Evolutionary conservation across 306 rosid genomes (phyloP).

Genomic region (Vicia faba): DNA sequence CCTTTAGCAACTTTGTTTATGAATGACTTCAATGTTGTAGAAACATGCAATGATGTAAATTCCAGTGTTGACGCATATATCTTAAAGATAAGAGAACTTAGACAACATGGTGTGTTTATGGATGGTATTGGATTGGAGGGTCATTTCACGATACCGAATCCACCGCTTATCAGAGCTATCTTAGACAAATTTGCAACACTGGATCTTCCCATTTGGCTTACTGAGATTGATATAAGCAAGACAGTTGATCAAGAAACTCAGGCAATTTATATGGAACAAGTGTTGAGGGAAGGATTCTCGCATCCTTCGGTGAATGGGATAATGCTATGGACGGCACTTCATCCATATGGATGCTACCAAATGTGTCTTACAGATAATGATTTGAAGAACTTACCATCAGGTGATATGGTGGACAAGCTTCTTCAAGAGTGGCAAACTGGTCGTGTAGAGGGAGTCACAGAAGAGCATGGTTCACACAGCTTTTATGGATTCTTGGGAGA

Average conservation of each 20-base stretch:
- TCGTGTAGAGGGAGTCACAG: constrained; percentile 50
- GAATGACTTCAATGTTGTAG: constrained; percentile 94
- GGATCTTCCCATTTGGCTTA: constrained; percentile 87
- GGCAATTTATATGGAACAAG: constrained; percentile 76
- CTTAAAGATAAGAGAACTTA: constrained; percentile 55
- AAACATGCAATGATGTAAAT: constrained; percentile 74
- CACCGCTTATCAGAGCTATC: constrained; percentile 74
- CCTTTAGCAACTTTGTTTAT: constrained; percentile 79
- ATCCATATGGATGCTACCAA: constrained; percentile 79
- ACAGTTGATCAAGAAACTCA: constrained; percentile 55
- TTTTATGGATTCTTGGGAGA: constrained; percentile 87
- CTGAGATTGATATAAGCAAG: constrained; percentile 83
- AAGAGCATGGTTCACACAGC: constrained; percentile 71
- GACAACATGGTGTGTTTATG: constrained; percentile 62
- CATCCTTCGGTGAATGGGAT: constrained; percentile 86
- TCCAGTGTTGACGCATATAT: constrained; percentile 75
- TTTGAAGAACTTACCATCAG: constrained; percentile 72
- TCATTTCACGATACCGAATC: constrained; percentile 73
- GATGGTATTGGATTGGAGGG: constrained; percentile 94
- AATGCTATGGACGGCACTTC: constrained; percentile 86
- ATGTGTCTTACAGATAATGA: constrained; percentile 83
- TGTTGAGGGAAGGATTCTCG: constrained; percentile 82
- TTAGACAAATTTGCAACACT: constrained; percentile 85
- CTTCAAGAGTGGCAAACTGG: constrained; percentile 71
- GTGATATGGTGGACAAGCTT: constrained; percentile 79